These are phyloP conservation scores for Penicillium sp. DNA, from an alignment of 2,329 filamentous ascomycete species.

Conservation along the genomic window DNA sequence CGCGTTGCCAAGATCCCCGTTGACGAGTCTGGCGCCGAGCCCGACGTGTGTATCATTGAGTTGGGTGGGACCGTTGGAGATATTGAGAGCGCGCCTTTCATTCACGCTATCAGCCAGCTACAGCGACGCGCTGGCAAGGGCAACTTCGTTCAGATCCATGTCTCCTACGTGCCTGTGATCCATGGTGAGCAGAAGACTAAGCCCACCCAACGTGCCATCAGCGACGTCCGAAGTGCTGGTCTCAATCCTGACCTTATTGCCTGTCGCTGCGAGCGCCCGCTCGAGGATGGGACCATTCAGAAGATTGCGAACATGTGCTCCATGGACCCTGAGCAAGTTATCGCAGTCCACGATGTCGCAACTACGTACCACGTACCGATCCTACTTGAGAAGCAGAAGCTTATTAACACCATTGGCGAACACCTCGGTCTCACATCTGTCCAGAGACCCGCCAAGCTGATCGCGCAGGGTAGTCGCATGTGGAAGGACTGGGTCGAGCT, in stretches of 20 bases:
- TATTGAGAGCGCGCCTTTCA: slow-evolving; percentile 83
- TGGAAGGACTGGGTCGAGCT: slow-evolving; percentile 78
- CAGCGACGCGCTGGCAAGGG: slow-evolving; percentile 67
- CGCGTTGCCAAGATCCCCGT: slow-evolving; percentile 81
- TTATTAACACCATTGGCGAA: slow-evolving; percentile 65
- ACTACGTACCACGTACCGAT: slow-evolving; percentile 94
- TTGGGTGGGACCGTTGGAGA: slow-evolving; percentile 57
- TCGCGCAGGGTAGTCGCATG: slow-evolving; percentile 63
- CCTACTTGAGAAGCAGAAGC: slow-evolving; percentile 78
- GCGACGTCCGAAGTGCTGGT: slow-evolving; percentile 77
- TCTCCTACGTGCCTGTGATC: slow-evolving; percentile 72
- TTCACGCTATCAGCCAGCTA: slow-evolving; percentile 81
- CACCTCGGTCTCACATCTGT: slow-evolving; percentile 64
- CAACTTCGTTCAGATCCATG: slow-evolving; percentile 86
- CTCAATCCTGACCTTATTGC: slow-evolving; percentile 78
- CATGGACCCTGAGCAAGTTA: slow-evolving; percentile 77
- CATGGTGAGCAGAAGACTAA: slow-evolving; percentile 87
- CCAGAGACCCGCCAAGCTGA: slow-evolving; percentile 51
- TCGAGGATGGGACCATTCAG: slow-evolving; percentile 70
- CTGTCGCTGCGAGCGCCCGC: slow-evolving; percentile 78
- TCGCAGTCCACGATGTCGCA: slow-evolving; percentile 81
- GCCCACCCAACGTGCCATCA: slow-evolving; percentile 89
- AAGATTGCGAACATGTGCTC: slow-evolving; percentile 92
- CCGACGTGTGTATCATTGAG: slow-evolving; percentile 89
- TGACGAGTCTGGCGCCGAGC: slow-evolving; percentile 76